Evolutionary conservation across 2,329 filamentous ascomycete species (phyloP), one percentile per base, ranked within the genome.

Genomic region (Zasmidium angulare): DNA sequence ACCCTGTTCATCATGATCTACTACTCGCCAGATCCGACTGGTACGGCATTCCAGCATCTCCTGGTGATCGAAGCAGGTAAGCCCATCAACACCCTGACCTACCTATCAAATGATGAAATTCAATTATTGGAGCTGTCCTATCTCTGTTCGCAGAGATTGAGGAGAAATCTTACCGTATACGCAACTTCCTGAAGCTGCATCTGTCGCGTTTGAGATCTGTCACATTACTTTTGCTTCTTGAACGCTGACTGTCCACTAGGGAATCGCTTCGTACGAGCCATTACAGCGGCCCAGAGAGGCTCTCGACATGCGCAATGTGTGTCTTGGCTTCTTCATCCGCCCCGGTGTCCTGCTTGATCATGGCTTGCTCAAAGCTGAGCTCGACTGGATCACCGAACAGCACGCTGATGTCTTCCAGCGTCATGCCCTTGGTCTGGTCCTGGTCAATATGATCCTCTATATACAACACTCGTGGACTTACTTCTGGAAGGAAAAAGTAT

Each of bases 71-170:
- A 48, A 52, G 7, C 20, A 47, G 43, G 50, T 53, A 24, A 40
- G 23, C 20, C 17, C 17, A 23, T 20, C 20, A 7, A 47, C 21
- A n/a, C 19, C 20, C 4, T 22, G 10, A 10, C 1, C 14, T n/a
- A n/a, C 11, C n/a, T 24, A 3, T 55, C 36, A 14, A 9, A 58
- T 62, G 63, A 66, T 66, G 63, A 63, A 60, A 58, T 46, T 53
- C 43, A 62, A 56, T 63, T 71, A 71, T 71, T 71, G 68, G 68
- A 71, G 68, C 68, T 71, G 68, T 71, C 68, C 65, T 67, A 69
- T 52, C 31, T 46, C 54, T 55, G 40, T 46, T 36, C 40, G 21
- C 40, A 56, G 50, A 43, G 26, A 57, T 22, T 70, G 68, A 67
- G 62, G 68, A 70, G 52, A 50, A 67, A 60, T 50, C 43, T 17